These are phyloP conservation scores for Entomortierella parvispora DNA, from an alignment of 192 early-diverging fungal species.

Conservation along the genomic window DNA sequence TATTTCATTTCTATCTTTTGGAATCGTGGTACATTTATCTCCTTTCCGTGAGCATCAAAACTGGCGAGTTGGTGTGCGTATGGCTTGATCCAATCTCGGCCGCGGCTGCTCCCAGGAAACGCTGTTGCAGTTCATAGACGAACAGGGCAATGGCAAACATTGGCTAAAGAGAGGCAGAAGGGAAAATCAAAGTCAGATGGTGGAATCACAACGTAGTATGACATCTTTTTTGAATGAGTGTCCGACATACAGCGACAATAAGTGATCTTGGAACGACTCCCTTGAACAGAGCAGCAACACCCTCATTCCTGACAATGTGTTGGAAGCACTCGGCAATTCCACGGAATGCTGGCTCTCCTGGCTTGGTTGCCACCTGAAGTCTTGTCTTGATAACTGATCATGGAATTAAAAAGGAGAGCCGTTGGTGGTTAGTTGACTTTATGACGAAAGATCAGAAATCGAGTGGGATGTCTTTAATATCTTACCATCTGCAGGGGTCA, in stretches of 20 bases:
- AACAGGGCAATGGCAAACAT: constrained; percentile 71
- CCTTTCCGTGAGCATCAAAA: constrained; percentile 42
- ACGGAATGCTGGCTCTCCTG: constrained; percentile 45
- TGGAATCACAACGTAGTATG: background rate
- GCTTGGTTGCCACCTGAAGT: constrained; percentile 57
- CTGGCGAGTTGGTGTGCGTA: constrained; percentile 1
- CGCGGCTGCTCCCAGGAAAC: constrained; percentile 30
- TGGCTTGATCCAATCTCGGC: constrained; percentile 18
- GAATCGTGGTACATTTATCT: background rate
- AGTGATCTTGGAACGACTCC: constrained; percentile 65
- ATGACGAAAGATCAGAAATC: background rate
- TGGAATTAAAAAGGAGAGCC: background rate
- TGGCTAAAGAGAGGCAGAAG: constrained; percentile 25
- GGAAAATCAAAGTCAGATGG: background rate
- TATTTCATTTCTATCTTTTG: too few relatives aligned
- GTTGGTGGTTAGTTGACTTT: too few relatives aligned
- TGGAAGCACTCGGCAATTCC: constrained; percentile 60
- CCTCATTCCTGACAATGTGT: constrained; percentile 61
- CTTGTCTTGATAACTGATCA: constrained; percentile 62
- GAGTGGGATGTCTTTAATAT: background rate
- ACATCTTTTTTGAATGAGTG: too few relatives aligned
- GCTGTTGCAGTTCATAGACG: constrained; percentile 77
- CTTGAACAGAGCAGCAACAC: constrained; percentile 61
- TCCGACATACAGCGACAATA: constrained; percentile 55
- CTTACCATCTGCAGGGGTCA: constrained; percentile 59